A percentile compares a stretch with the other conserved stretches of the same genome.
Evolutionary conservation across 345 rosid species (phyloP).

Genomic region (Balakata baccata): DNA sequence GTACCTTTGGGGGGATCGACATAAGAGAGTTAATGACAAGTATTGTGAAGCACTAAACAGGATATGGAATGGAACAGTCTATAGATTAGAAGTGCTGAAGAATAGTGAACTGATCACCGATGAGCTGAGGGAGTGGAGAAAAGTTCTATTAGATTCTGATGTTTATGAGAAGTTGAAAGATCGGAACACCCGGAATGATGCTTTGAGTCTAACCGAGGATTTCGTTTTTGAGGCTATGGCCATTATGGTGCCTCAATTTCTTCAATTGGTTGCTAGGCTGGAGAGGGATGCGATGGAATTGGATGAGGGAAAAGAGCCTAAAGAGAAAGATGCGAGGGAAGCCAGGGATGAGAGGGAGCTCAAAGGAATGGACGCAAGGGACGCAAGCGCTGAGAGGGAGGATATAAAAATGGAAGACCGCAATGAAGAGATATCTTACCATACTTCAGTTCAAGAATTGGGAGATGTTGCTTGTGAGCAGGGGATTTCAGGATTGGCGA

Average conservation of each 20-base stretch:
- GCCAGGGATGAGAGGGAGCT: neutral
- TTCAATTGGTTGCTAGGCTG: conserved; percentile 24
- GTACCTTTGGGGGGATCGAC: conserved; percentile 27
- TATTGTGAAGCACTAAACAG: conserved; percentile 40
- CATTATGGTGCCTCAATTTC: conserved; percentile 35
- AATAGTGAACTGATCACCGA: conserved; percentile 40
- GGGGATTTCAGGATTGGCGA: neutral
- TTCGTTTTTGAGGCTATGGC: conserved; percentile 45
- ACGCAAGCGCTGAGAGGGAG: neutral
- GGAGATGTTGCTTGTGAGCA: neutral
- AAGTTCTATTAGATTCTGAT: conserved; percentile 33
- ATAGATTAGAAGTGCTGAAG: conserved; percentile 7
- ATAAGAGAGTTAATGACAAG: conserved; percentile 15
- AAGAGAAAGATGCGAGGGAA: neutral
- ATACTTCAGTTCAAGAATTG: neutral
- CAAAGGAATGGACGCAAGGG: neutral
- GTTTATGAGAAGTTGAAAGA: conserved; percentile 27
- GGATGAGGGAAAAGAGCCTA: neutral
- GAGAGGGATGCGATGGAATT: conserved; percentile 1
- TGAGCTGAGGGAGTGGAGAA: conserved; percentile 32
- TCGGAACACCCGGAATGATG: conserved; percentile 40
- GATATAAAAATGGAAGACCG: neutral
- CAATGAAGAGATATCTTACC: neutral
- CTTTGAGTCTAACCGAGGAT: conserved; percentile 31
- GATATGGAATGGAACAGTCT: conserved; percentile 41